Evolutionary conservation across 306 rosid genomes (phyloP).

Genomic region (Acacia confusa): DNA sequence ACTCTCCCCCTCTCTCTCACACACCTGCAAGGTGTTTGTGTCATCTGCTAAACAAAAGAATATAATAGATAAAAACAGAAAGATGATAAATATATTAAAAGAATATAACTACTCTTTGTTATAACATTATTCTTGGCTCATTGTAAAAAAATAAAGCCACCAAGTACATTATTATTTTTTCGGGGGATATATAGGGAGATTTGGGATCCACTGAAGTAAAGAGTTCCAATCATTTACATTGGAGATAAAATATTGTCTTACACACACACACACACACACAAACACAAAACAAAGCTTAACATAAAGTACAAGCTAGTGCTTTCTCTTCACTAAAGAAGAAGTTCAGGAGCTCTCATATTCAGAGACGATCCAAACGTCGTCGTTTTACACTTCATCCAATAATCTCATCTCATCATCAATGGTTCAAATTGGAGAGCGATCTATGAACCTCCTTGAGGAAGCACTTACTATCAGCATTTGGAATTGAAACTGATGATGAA

Average conservation of each 20-base stretch:
- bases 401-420: conserved; percentile 5
- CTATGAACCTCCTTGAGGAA: conserved; percentile 51
- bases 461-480: conserved; percentile 35
- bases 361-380: not conserved
- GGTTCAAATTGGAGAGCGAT: conserved; percentile 48
- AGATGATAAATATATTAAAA: not conserved
- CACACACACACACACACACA: not conserved
- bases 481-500: not conserved
- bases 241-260: not conserved
- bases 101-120: not conserved
- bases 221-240: not conserved
- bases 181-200: not conserved
- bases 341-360: not conserved
- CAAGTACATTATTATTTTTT: not conserved
- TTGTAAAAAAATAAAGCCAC: not conserved
- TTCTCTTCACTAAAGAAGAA: not conserved
- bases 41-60: no score
- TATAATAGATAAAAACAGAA: not conserved
- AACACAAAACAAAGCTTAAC: not conserved
- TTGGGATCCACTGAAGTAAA: not conserved
- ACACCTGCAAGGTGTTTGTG: no score
- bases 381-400: not conserved
- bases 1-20: no score
- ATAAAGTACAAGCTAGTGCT: not conserved
- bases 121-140: conserved; percentile 3